These are phyloP conservation scores for Russula sp. DNA, from an alignment of 768 basidiomycete species.

Conservation along the genomic window DNA sequence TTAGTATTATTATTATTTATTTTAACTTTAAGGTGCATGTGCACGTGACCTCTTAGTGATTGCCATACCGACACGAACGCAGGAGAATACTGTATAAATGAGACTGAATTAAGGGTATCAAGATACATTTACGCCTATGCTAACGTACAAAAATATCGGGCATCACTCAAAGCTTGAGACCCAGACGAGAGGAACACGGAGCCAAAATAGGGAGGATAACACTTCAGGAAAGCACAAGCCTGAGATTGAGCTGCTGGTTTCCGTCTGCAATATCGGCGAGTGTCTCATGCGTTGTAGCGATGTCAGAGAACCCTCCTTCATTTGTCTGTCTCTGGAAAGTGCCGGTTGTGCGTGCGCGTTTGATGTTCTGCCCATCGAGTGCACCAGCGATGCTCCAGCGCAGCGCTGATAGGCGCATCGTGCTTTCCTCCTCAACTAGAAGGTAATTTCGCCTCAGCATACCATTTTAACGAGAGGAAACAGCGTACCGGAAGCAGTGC, in stretches of 20 bases:
- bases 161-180: background rate
- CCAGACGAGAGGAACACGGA: background rate
- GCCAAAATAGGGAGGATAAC: background rate
- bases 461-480: background rate
- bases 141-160: conserved; percentile 8
- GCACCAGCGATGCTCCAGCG: conserved; percentile 6
- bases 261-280: background rate
- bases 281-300: background rate
- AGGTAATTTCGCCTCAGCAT: background rate
- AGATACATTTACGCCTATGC: background rate
- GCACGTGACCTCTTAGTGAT: background rate
- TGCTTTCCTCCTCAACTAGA: conserved; percentile 1
- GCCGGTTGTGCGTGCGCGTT: conserved; percentile 9
- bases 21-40: background rate
- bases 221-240: conserved; percentile 1
- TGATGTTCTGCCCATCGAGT: background rate
- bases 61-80: no score
- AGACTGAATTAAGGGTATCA: background rate
- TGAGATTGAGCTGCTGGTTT: background rate
- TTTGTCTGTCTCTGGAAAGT: background rate
- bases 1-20: background rate
- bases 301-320: background rate
- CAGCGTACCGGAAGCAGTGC: background rate
- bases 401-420: conserved; percentile 11
- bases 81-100: background rate